A percentile compares a stretch with the other conserved stretches of the same genome.
Conservation (phyloP, 495 filamentous ascomycete genomes). For the Xylaria venustula region DNA sequence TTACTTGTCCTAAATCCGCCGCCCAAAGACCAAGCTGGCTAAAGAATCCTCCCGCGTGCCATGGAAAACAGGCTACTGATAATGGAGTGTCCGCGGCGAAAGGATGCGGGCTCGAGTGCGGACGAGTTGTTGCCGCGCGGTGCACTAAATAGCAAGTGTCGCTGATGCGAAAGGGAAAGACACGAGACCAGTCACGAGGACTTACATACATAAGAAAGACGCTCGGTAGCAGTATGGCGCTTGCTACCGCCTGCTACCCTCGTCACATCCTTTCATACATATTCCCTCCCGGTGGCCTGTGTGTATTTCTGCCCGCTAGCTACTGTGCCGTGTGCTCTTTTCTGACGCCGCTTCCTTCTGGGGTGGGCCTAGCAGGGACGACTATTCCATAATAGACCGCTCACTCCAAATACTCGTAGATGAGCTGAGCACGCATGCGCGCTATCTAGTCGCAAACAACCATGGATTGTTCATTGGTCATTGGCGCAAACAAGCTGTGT, state of each 20-base stretch:
- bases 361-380: neutral
- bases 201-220: too few relatives aligned
- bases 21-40: neutral
- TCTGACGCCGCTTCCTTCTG: neutral
- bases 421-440: neutral
- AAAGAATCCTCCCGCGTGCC: neutral
- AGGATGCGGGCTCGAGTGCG: neutral
- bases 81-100: neutral
- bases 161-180: neutral
- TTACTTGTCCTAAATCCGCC: neutral
- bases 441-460: neutral
- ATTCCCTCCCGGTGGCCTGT: too few relatives aligned
- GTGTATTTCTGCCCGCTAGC: neutral
- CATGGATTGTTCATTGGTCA: too few relatives aligned
- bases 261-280: neutral
- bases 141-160: neutral
- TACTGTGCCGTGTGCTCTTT: neutral
- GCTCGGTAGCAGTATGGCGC: neutral
- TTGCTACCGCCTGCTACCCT: neutral
- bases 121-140: neutral
- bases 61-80: neutral
- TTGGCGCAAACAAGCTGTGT: neutral
- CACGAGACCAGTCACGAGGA: neutral
- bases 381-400: neutral
- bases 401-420: neutral